These are phyloP conservation scores for Takashimella koratensis DNA, from an alignment of 1,284 basidiomycete species.

Conservation along the genomic window DNA sequence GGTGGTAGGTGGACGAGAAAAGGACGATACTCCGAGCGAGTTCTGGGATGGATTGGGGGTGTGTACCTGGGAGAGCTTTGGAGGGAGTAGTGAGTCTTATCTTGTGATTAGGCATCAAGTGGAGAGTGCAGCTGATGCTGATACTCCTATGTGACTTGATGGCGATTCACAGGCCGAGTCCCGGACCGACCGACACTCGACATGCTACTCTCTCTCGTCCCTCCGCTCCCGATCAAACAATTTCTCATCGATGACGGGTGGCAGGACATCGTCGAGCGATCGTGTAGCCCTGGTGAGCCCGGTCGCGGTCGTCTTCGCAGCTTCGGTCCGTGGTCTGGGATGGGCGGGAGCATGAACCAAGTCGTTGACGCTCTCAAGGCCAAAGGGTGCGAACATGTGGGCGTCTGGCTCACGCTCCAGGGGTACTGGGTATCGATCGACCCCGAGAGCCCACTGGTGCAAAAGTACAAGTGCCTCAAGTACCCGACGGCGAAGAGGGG, in stretches of 20 bases:
- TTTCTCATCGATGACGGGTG: conserved; percentile 44
- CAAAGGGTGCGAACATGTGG: conserved; percentile 13
- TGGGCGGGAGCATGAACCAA: conserved; percentile 16
- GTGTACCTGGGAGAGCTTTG: conserved; percentile 21
- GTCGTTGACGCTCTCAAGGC: conserved; percentile 18
- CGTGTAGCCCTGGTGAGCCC: not conserved
- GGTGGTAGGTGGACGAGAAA: conserved; percentile 11
- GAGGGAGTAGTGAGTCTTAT: conserved; percentile 8
- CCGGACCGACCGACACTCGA: conserved; percentile 13
- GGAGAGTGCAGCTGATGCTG: no score
- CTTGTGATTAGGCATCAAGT: no score
- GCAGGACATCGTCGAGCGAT: conserved; percentile 20
- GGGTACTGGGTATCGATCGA: conserved; percentile 39
- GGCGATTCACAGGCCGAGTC: not conserved
- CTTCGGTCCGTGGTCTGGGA: conserved; percentile 13
- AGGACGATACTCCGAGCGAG: not conserved
- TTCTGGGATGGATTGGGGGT: conserved; percentile 25
- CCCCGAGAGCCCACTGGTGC: conserved; percentile 20
- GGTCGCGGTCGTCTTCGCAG: conserved; percentile 9
- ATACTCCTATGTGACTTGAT: not conserved
- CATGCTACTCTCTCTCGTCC: conserved; percentile 17
- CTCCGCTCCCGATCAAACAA: conserved; percentile 23
- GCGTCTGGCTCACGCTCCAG: conserved; percentile 20
- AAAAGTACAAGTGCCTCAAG: conserved; percentile 22
- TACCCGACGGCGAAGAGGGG: conserved; percentile 10